Conservation (phyloP, 192 early-diverging fungal genomes). For the Entomortierella parvispora region DNA sequence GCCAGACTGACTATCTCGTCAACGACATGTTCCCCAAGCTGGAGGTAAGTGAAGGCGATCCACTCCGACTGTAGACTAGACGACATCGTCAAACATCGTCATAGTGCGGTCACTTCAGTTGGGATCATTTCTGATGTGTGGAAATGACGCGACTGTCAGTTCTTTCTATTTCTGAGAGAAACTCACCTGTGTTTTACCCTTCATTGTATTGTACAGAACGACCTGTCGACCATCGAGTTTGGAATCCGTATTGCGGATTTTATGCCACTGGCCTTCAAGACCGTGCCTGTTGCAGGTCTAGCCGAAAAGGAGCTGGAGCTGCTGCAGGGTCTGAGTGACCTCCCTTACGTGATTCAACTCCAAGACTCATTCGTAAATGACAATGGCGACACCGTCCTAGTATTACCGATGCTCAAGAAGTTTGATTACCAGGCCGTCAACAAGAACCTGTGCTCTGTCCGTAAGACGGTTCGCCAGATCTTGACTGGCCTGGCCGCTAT, state of each 20-base stretch:
- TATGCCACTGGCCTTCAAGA: conserved; percentile 72
- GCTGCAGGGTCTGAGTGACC: conserved; percentile 53
- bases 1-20: conserved; percentile 47
- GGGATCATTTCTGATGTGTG: too few relatives aligned
- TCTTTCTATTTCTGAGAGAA: too few relatives aligned
- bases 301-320: conserved; percentile 66
- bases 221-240: conserved; percentile 64
- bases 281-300: conserved; percentile 62
- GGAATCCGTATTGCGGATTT: conserved; percentile 68
- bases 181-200: neutral
- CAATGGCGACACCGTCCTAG: conserved; percentile 63
- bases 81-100: too few relatives aligned
- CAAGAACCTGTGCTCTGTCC: conserved; percentile 63
- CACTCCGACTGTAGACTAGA: too few relatives aligned
- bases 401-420: conserved; percentile 66
- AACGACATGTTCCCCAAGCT: conserved; percentile 54
- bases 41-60: conserved; percentile 15
- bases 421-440: conserved; percentile 58
- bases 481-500: conserved; percentile 66
- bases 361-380: conserved; percentile 72
- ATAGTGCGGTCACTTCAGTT: too few relatives aligned
- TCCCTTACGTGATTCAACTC: conserved; percentile 63
- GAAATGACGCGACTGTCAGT: too few relatives aligned
- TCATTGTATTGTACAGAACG: conserved; percentile 21
- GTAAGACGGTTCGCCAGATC: conserved; percentile 59